Base-by-base conservation (phyloP, 208 protist species). In the Leishmania tarentolae region DNA sequence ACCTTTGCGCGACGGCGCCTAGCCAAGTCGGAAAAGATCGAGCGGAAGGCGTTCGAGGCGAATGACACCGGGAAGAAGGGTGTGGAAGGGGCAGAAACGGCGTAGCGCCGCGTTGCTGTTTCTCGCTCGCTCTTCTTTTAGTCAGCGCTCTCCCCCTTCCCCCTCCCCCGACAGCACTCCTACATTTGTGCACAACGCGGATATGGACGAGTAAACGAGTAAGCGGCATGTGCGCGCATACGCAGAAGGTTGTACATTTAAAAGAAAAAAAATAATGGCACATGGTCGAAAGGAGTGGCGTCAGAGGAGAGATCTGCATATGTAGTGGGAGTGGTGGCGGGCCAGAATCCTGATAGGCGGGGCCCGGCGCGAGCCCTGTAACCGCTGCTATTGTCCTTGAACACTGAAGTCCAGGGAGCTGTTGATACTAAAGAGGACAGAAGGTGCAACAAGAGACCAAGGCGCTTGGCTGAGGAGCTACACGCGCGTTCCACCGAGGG, bases 1-100 rank as follows among this genome's bases (percentile, higher is more conserved):
- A 97, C 93, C 15, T 98, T 98, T 87, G 95, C 95, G 8, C 86
- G 94, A 11, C 86, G 91, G 31, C 91, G 94, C 28, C 92, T 94
- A 28, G 56, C 65, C 24, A 68, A 74, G 63, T 47, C 70, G 1
- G 81, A 61, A 21, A 73, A 40, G 82, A 78, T 72, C 37, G 80
- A 85, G 50, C 75, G 4, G 37, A n/a, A 28, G 37, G 35, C 8
- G 53, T 21, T 72, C 28, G 42, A 50, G 44, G 69, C 2, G 28
- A 44, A 13, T 73, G 69, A 28, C 13, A 44, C 40, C 2, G 42
- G 19, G 24, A 31, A 21, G 44, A 37, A 53, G 1, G 69, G 44
- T n/a, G 44, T 50, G 44, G 44, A 73, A 7, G 69, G 44, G 6
- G 40, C 69, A 21, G 9, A 40, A 73, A 21, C 21, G 37, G 69